phyloP scores from a whole-genome alignment of 2,329 filamentous ascomycete species.

The Penicillium sp. region DNA sequence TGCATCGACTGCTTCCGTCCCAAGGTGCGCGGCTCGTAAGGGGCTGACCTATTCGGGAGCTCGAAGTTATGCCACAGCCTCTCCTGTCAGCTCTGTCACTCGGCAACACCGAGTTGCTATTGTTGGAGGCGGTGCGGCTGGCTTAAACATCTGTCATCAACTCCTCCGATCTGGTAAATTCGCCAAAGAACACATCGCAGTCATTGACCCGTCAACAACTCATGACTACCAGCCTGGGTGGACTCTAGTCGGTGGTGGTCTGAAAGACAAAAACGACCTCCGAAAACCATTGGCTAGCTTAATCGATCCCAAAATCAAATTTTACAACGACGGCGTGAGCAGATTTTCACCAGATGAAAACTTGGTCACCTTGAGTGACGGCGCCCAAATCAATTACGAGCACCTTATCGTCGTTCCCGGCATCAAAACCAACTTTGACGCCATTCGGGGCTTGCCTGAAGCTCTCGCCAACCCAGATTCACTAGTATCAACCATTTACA shows the following conservation, averaged over 20 bases:
- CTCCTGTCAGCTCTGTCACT: conserved; percentile 35
- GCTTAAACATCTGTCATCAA: conserved; percentile 66
- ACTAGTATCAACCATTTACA: conserved; percentile 58
- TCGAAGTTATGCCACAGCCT: conserved; percentile 8
- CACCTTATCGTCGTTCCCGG: conserved; percentile 64
- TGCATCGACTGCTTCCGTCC: too few relatives aligned
- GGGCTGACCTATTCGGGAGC: too few relatives aligned
- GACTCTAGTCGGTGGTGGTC: conserved; percentile 66
- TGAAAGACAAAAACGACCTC: conserved; percentile 62
- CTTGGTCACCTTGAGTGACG: conserved; percentile 54
- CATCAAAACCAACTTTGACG: conserved; percentile 52
- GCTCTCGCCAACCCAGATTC: conserved; percentile 52
- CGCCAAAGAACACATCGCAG: conserved; percentile 58
- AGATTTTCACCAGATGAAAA: conserved; percentile 58
- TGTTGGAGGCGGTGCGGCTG: conserved; percentile 66
- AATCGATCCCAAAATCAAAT: conserved; percentile 60
- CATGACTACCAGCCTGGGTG: conserved; percentile 70
- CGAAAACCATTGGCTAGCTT: conserved; percentile 52
- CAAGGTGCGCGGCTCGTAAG: too few relatives aligned
- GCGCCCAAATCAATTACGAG: conserved; percentile 60
- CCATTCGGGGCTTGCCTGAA: conserved; percentile 57
- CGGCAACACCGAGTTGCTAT: conserved; percentile 64
- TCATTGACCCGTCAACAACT: conserved; percentile 62
- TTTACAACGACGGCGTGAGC: conserved; percentile 56
- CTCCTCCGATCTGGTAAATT: conserved; percentile 61